Percentiles rank a stretch among this genome's conserved stretches.
Conservation (phyloP, 345 rosid genomes). For the Salix suchowensis region DNA sequence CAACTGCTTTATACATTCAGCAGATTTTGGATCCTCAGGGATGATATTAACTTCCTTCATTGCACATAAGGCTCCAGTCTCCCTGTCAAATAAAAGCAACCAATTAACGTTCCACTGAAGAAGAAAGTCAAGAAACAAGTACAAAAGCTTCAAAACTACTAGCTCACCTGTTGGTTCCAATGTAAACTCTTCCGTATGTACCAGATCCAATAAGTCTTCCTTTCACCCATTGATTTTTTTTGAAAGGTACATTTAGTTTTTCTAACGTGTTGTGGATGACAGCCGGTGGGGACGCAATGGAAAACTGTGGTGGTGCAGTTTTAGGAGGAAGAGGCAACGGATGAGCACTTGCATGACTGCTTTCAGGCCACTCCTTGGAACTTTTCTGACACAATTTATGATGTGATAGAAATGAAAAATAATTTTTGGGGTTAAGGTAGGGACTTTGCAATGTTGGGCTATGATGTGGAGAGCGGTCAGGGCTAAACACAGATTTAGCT, state of each 20-base stretch:
- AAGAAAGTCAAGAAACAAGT: neutral
- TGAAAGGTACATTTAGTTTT: conserved; percentile 15
- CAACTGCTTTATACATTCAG: conserved; percentile 61
- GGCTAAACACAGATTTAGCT: conserved; percentile 19
- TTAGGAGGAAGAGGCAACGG: conserved; percentile 71
- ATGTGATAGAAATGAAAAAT: conserved; percentile 15
- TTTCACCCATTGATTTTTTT: conserved; percentile 56
- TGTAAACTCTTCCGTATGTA: conserved; percentile 67
- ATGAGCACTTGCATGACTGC: conserved; percentile 34
- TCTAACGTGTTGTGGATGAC: conserved; percentile 22
- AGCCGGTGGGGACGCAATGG: conserved; percentile 14
- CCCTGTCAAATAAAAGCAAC: conserved; percentile 29
- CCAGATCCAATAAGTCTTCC: conserved; percentile 76
- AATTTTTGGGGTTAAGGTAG: neutral
- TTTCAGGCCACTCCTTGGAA: conserved; percentile 30
- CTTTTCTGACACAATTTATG: conserved; percentile 22
- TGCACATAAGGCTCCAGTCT: conserved; percentile 72
- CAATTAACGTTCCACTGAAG: neutral
- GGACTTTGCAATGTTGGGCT: conserved; percentile 33
- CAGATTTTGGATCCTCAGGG: conserved; percentile 57
- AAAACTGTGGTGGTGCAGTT: conserved; percentile 20
- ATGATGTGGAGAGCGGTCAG: conserved; percentile 35
- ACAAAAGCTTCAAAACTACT: conserved; percentile 9
- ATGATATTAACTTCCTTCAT: conserved; percentile 61
- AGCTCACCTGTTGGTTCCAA: conserved; percentile 48